Evolutionary conservation across 768 basidiomycete species (phyloP).

Genomic region (Pleurotus eryngii): DNA sequence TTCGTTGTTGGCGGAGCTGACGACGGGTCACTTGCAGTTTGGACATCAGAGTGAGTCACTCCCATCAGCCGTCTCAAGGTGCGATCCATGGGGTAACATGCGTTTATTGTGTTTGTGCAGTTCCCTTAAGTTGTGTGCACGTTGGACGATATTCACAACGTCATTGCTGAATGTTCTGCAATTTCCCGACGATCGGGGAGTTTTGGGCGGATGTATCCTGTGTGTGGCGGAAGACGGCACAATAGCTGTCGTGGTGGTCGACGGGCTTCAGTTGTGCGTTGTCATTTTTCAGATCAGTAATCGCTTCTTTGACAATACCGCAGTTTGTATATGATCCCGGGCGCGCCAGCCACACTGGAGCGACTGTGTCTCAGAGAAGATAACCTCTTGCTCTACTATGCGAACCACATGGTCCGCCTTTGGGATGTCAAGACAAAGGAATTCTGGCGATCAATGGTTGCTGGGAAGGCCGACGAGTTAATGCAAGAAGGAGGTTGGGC

Average conservation of each 20-base stretch:
- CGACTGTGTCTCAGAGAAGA: slow-evolving; percentile 63
- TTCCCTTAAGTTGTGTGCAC: slow-evolving; percentile 59
- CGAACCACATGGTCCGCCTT: slow-evolving; percentile 70
- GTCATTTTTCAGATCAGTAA: neutral
- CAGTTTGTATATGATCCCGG: slow-evolving; percentile 82
- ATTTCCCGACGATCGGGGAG: slow-evolving; percentile 50
- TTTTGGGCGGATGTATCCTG: slow-evolving; percentile 64
- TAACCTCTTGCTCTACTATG: slow-evolving; percentile 74
- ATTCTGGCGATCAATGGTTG: slow-evolving; percentile 78
- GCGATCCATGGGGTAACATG: neutral
- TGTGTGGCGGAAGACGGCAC: slow-evolving; percentile 80
- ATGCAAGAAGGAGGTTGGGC: slow-evolving; percentile 72
- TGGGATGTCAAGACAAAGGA: slow-evolving; percentile 87
- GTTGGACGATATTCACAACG: slow-evolving; percentile 71
- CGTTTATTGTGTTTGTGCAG: slow-evolving; percentile 29
- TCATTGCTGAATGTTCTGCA: slow-evolving; percentile 60
- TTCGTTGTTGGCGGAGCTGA: slow-evolving; percentile 73
- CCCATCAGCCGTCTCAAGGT: neutral
- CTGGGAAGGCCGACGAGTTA: slow-evolving; percentile 75
- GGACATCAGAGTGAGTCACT: slow-evolving; percentile 57
- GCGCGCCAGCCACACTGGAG: slow-evolving; percentile 63
- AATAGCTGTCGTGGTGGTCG: slow-evolving; percentile 72
- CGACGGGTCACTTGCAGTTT: slow-evolving; percentile 75
- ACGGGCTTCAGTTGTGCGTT: slow-evolving; percentile 76
- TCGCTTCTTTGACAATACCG: too few relatives aligned